Conservation (phyloP, 108 stramenopile species). For the Pinguiococcus pyrenoidosus region DNA sequence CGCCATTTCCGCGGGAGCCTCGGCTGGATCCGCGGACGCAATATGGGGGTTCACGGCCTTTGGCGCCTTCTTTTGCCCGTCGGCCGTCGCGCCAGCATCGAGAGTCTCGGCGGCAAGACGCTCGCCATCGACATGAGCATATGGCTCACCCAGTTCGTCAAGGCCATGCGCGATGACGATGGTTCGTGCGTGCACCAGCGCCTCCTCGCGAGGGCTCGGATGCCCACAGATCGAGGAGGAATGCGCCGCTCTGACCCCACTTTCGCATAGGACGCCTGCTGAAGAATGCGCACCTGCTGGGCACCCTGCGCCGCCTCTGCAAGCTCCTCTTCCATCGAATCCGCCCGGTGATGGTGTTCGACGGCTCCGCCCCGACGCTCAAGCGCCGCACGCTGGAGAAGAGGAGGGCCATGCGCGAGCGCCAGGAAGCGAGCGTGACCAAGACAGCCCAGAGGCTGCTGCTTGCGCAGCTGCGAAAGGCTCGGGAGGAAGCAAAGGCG, state of each 20-base stretch:
- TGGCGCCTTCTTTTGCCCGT: slow-evolving; percentile 70
- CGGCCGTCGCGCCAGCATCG: slow-evolving; percentile 83
- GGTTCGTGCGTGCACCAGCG: too few relatives aligned
- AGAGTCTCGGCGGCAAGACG: slow-evolving; percentile 77
- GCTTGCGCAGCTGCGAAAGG: slow-evolving; percentile 18
- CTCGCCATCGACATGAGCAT: slow-evolving; percentile 76
- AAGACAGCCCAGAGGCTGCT: slow-evolving; percentile 30
- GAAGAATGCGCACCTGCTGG: slow-evolving; percentile 78
- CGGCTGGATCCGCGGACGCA: too few relatives aligned
- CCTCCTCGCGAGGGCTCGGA: too few relatives aligned
- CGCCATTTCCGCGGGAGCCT: too few relatives aligned
- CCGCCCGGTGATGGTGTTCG: slow-evolving; percentile 91
- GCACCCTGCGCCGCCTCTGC: slow-evolving; percentile 73
- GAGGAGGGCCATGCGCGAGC: slow-evolving; percentile 50
- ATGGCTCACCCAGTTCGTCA: slow-evolving; percentile 83
- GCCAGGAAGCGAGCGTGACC: slow-evolving; percentile 31
- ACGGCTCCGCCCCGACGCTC: slow-evolving; percentile 78
- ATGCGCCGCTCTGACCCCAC: too few relatives aligned
- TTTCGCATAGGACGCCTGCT: slow-evolving; percentile 55
- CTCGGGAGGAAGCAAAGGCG: neutral
- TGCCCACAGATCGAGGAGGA: too few relatives aligned
- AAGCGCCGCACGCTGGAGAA: slow-evolving; percentile 59
- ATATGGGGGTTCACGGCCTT: slow-evolving; percentile 39
- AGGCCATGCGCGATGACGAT: slow-evolving; percentile 86
- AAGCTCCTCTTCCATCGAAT: slow-evolving; percentile 83